Base-by-base conservation (phyloP, 2,329 filamentous ascomycete species). In the Ramularia collo-cygni region DNA sequence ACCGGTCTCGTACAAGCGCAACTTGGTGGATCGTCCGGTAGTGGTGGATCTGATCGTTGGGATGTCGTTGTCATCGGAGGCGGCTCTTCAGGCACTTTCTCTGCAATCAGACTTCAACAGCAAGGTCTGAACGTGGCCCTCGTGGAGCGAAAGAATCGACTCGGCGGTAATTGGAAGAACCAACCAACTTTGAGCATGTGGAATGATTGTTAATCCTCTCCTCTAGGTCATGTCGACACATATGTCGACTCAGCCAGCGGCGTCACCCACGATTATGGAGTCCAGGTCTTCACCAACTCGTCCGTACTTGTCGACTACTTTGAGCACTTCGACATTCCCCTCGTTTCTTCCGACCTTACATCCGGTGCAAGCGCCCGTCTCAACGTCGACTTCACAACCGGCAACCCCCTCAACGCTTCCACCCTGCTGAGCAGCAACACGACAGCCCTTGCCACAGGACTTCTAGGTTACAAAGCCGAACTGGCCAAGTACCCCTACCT, bases 161-260 rank as follows among this genome's bases (percentile, higher is more conserved):
- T 72, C 46, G 72, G 72, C 16, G 40, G 40, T 35, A 33, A 26
- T 28, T 18, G 9, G 4, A 12, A 26, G 15, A 8, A n/a, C 17
- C 15, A 8, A 4, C 16, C 8, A 16, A 18, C 10, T 10, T 6
- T 24, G 21, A 24, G 10, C 21, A 24, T 10, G 6, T 6, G 10
- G 10, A 10, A 24, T 10, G 6, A 24, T 13, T 24, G 21, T 10
- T 24, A 24, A 24, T 10, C 10, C 6, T 24, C 21, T 24, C 6
- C 21, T 24, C 6, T 24, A 30, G 72, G 72, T 2, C 70, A 75
- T 46, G 66, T 68, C 4, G 57, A 70, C 15, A 74, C 69, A 8
- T 75, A 70, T 48, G 58, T 52, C 3, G 66, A 66, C 28, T 57
- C 63, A 10, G 35, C 34, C 1, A 64, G 62, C 4, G 56, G 58